Evolutionary conservation across 1,284 basidiomycete genomes (phyloP).

Genomic region (Pholiota adiposa): DNA sequence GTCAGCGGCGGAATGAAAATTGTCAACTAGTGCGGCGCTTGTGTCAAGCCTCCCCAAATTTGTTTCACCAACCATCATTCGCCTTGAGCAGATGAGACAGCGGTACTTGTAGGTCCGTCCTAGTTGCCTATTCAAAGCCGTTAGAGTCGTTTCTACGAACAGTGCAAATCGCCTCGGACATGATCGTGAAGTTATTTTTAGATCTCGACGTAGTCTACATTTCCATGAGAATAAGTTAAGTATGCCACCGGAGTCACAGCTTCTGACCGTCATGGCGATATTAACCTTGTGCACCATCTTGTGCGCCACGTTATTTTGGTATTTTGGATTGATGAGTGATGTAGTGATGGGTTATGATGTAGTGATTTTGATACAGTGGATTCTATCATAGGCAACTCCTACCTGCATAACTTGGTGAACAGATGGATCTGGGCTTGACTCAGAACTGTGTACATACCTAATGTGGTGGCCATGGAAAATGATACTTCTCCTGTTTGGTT

Average conservation of each 20-base stretch:
- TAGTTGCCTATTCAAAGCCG: neutral
- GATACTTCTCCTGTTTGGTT: neutral
- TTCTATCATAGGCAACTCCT: neutral
- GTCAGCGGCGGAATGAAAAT: neutral
- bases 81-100: neutral
- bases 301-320: slow-evolving; percentile 3
- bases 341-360: neutral
- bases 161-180: neutral
- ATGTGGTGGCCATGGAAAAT: neutral
- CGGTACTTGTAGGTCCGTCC: neutral
- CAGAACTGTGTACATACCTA: neutral
- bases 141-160: neutral
- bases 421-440: neutral
- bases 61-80: neutral
- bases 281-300: neutral
- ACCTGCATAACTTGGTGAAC: neutral
- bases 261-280: slow-evolving; percentile 7
- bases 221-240: neutral
- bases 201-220: neutral
- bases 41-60: neutral
- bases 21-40: neutral
- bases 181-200: neutral
- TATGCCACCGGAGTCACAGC: neutral
- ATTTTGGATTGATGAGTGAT: neutral
- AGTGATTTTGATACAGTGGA: neutral